These are phyloP conservation scores for Lecanicillium sp. DNA, from an alignment of 2,329 filamentous ascomycete species.

Conservation along the genomic window DNA sequence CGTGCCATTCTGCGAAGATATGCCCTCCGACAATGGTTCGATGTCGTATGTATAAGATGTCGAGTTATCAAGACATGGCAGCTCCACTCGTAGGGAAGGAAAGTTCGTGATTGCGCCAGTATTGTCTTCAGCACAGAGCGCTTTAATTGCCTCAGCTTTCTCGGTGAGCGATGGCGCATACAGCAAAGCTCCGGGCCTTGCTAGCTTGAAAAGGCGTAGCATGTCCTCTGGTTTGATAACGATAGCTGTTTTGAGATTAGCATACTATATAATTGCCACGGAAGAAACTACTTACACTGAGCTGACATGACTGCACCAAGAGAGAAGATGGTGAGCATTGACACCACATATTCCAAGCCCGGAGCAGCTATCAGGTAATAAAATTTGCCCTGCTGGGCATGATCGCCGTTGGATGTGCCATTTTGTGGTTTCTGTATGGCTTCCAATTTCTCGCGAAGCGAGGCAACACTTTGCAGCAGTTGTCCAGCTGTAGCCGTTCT, in stretches of 20 bases:
- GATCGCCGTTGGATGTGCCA: background rate
- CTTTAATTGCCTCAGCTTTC: background rate
- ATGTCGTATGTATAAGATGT: background rate
- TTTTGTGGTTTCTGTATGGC: background rate
- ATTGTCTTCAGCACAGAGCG: background rate
- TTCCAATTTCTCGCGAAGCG: background rate
- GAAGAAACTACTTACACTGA: background rate
- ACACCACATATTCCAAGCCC: background rate
- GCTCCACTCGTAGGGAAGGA: background rate
- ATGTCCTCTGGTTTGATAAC: conserved; percentile 1
- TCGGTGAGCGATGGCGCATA: background rate
- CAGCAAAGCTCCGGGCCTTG: background rate
- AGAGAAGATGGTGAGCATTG: background rate
- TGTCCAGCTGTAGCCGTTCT: background rate
- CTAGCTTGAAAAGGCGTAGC: background rate
- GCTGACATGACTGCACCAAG: background rate
- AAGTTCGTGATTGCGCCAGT: background rate
- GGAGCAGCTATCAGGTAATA: conserved; percentile 1
- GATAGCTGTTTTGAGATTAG: background rate
- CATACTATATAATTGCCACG: background rate
- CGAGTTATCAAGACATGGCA: background rate
- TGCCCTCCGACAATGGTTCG: background rate
- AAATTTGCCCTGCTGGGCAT: background rate
- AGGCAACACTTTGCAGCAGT: background rate
- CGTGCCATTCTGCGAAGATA: background rate